Conservation (phyloP, 2,329 filamentous ascomycete species). For the Aspergillus floridensis region DNA sequence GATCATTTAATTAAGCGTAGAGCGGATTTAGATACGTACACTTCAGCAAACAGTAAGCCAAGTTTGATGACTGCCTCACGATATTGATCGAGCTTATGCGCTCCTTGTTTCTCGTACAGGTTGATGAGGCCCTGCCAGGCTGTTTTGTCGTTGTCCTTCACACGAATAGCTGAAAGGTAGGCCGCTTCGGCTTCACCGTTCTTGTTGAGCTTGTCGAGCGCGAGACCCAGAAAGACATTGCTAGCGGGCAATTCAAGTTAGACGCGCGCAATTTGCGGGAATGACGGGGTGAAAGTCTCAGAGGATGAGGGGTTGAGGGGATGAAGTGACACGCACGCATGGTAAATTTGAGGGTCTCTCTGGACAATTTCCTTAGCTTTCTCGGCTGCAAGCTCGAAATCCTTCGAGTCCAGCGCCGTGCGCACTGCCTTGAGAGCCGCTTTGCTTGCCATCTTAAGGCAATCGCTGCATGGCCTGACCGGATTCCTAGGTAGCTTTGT, state of each 20-base stretch:
- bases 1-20: no score
- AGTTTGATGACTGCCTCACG: conserved; percentile 69
- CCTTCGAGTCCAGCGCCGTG: conserved; percentile 70
- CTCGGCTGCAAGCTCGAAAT: conserved; percentile 72
- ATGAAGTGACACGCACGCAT: conserved; percentile 57
- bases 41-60: conserved; percentile 69
- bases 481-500: background rate
- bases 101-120: conserved; percentile 75
- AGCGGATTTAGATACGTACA: conserved; percentile 42
- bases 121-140: conserved; percentile 88
- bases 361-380: conserved; percentile 68
- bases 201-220: conserved; percentile 71
- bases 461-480: conserved; percentile 19
- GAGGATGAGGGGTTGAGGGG: no score
- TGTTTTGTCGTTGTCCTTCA: conserved; percentile 74
- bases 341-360: conserved; percentile 75
- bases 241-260: conserved; percentile 42
- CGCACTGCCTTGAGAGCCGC: conserved; percentile 77
- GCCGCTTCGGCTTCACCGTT: conserved; percentile 70
- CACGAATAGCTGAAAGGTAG: conserved; percentile 68
- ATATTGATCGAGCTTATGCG: conserved; percentile 69
- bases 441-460: conserved; percentile 54
- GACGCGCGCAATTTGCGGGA: background rate
- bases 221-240: conserved; percentile 83
- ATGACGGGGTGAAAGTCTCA: background rate